Conservation (phyloP, 2,329 filamentous ascomycete genomes). For the Pseudohalonectria lignicola region DNA sequence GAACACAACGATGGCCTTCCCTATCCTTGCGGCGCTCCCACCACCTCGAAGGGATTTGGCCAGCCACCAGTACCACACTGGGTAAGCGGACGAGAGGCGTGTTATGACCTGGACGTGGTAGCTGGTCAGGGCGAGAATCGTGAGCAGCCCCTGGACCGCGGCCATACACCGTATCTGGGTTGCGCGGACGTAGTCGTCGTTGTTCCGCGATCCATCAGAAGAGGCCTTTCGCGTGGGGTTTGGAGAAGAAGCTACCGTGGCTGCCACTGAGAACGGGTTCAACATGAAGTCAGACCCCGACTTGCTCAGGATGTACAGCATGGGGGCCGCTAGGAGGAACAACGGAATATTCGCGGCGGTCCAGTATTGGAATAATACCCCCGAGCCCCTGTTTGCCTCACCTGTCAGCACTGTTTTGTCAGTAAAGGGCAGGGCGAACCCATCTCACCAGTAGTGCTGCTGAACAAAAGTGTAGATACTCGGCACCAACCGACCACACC, state of each 20-base stretch:
- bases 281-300: conserved; percentile 40
- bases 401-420: not conserved
- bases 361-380: conserved; percentile 89
- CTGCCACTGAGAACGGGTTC: not conserved
- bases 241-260: not conserved
- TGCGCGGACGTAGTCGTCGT: conserved; percentile 25
- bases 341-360: conserved; percentile 74
- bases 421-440: conserved; percentile 5
- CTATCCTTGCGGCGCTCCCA: conserved; percentile 6
- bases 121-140: conserved; percentile 58
- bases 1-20: conserved; percentile 40
- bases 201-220: no score
- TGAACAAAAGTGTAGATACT: conserved; percentile 93
- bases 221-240: not conserved
- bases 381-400: no score
- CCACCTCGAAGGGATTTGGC: conserved; percentile 31
- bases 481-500: conserved; percentile 65
- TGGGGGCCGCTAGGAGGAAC: conserved; percentile 73
- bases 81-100: conserved; percentile 77
- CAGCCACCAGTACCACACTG: conserved; percentile 80
- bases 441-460: conserved; percentile 70
- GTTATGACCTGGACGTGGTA: conserved; percentile 95
- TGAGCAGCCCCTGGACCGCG: conserved; percentile 60
- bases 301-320: conserved; percentile 54
- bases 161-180: no score